Evolutionary conservation across 2,329 filamentous ascomycete species (phyloP).

Genomic region (Fusarium beomiforme): DNA sequence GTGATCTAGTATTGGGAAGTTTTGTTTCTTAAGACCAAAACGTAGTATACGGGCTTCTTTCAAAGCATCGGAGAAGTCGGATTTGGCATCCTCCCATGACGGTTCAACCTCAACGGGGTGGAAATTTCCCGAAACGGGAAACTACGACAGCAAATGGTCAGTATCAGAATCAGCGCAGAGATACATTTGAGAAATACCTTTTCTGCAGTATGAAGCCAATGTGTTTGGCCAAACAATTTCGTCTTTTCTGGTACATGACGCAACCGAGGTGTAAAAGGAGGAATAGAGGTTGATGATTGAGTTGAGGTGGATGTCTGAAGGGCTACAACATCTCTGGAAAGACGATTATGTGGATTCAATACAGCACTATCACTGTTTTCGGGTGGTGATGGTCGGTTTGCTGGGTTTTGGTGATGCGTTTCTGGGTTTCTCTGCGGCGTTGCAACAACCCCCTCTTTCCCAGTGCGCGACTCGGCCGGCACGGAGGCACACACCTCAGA

Average conservation of each 20-base stretch:
- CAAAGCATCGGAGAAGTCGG: slow-evolving; percentile 34
- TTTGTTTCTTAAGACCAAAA: slow-evolving; percentile 27
- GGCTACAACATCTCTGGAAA: not conserved
- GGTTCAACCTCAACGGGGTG: slow-evolving; percentile 41
- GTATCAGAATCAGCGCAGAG: not conserved
- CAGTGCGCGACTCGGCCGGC: not conserved
- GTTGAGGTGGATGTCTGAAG: not conserved
- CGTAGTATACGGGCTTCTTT: slow-evolving; percentile 36
- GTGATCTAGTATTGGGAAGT: slow-evolving; percentile 25
- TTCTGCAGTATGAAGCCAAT: slow-evolving; percentile 43
- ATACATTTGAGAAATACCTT: slow-evolving; percentile 16
- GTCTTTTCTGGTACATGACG: slow-evolving; percentile 43
- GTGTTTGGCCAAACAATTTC: slow-evolving; percentile 43
- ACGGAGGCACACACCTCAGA: not conserved
- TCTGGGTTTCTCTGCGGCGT: not conserved
- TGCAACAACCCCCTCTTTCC: not conserved
- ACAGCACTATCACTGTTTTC: not conserved
- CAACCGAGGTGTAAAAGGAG: slow-evolving; percentile 35
- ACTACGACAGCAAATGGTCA: slow-evolving; percentile 22
- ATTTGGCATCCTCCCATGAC: slow-evolving; percentile 38
- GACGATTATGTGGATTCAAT: not conserved
- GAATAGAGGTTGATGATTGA: slow-evolving; percentile 26
- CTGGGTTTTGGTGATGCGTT: slow-evolving; percentile 23
- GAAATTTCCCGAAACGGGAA: slow-evolving; percentile 39
- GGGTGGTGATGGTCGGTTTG: not conserved